These are phyloP conservation scores for Verbascum thapsus DNA, from an alignment of 257 asterid species.

Conservation along the genomic window DNA sequence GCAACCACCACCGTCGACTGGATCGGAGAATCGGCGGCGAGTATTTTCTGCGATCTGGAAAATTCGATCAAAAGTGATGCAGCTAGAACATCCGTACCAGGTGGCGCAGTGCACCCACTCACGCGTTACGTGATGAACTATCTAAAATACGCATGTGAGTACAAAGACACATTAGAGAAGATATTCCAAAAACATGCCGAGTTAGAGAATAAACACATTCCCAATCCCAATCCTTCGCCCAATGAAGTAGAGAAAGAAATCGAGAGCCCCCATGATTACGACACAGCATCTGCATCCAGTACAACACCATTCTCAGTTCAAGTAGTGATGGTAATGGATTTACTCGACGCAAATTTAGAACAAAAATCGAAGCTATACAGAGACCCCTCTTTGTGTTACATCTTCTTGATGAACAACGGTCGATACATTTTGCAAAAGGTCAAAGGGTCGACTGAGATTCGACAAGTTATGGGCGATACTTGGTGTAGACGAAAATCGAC, in stretches of 20 bases:
- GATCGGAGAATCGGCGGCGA: conserved; percentile 64
- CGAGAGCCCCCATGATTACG: conserved; percentile 47
- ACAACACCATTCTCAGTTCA: conserved; percentile 53
- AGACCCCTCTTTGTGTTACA: conserved; percentile 57
- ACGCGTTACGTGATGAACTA: conserved; percentile 89
- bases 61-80: conserved; percentile 63
- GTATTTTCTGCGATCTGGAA: conserved; percentile 67
- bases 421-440: conserved; percentile 77
- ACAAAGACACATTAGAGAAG: conserved; percentile 55
- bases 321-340: conserved; percentile 60
- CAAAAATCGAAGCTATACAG: conserved; percentile 57
- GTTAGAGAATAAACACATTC: conserved; percentile 23
- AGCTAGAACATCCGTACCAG: conserved; percentile 65
- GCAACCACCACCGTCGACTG: conserved; percentile 47
- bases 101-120: conserved; percentile 93
- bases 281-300: conserved; percentile 26
- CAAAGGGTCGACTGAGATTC: conserved; percentile 63
- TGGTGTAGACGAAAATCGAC: conserved; percentile 88
- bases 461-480: conserved; percentile 69
- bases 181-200: conserved; percentile 44
- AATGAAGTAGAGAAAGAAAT: conserved; percentile 37
- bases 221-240: neutral
- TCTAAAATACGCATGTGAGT: conserved; percentile 68
- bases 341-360: conserved; percentile 56
- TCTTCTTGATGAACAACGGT: conserved; percentile 89